Conservation (phyloP, 495 filamentous ascomycete species). For the Penicillium atrosanguineum region DNA sequence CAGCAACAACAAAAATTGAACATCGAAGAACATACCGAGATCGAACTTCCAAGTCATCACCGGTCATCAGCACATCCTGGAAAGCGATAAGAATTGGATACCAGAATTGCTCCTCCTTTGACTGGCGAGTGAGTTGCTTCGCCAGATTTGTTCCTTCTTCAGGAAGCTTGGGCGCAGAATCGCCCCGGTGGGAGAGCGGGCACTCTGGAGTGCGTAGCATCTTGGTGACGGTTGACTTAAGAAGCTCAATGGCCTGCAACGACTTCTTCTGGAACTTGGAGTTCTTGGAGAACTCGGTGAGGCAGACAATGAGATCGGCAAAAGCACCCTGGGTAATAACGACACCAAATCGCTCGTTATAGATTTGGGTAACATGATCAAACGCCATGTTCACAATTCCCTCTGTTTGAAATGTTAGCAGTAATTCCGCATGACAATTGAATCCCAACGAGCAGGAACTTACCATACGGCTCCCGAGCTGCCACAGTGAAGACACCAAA, state of each 20-base stretch:
- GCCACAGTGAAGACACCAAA: conserved; percentile 98
- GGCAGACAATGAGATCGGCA: conserved; percentile 89
- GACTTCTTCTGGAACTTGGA: conserved; percentile 97
- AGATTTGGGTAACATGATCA: conserved; percentile 96
- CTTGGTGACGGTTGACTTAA: conserved; percentile 85
- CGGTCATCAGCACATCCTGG: conserved; percentile 98
- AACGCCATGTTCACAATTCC: conserved; percentile 94
- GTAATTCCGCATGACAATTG: not conserved
- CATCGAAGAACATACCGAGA: conserved; percentile 46
- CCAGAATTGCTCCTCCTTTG: conserved; percentile 96
- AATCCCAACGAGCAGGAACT: conserved; percentile 2
- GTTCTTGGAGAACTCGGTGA: conserved; percentile 99
- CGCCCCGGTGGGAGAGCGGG: conserved; percentile 66
- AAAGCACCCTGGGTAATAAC: conserved; percentile 97
- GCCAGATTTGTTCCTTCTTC: conserved; percentile 49
- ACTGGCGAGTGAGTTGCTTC: conserved; percentile 53
- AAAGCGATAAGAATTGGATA: conserved; percentile 97
- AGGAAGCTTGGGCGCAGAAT: conserved; percentile 34
- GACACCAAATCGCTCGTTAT: conserved; percentile 93
- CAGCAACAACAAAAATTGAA: not conserved
- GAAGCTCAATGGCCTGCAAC: conserved; percentile 88
- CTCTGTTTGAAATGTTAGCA: conserved; percentile 52
- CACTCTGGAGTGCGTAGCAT: conserved; percentile 98
- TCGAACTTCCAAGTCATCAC: conserved; percentile 95
- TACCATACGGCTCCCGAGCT: conserved; percentile 82